Evolutionary conservation across 192 early-diverging fungal species (phyloP).

Genomic region (Geosiphon pyriformis): DNA sequence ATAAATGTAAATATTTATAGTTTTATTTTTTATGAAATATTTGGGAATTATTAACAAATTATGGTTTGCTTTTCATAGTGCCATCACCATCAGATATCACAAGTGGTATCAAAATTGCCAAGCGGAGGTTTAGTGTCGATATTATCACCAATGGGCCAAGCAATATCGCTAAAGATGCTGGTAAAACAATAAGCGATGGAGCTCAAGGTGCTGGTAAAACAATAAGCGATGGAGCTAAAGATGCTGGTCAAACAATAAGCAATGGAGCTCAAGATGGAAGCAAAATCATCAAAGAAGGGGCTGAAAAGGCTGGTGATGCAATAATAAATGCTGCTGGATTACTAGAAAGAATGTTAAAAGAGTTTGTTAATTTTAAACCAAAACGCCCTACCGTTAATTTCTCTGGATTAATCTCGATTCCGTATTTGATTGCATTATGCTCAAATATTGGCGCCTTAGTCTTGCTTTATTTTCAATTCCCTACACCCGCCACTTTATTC

Average conservation of each 20-base stretch:
- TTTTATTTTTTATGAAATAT: not conserved
- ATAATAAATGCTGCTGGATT: not conserved
- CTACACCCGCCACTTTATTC: not conserved
- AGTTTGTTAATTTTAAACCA: slow-evolving; percentile 6
- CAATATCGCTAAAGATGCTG: not conserved
- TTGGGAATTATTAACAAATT: not conserved
- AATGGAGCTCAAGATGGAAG: not conserved
- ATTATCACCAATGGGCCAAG: not conserved
- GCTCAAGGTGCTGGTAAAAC: not conserved
- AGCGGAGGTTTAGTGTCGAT: not conserved
- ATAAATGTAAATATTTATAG: slow-evolving; percentile 16
- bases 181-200: not conserved
- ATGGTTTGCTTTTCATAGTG: not conserved
- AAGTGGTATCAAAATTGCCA: too few relatives aligned
- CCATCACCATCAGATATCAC: slow-evolving; percentile 7
- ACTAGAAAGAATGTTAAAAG: not conserved
- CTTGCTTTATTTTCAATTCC: slow-evolving; percentile 9
- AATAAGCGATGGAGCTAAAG: not conserved
- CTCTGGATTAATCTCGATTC: slow-evolving; percentile 5
- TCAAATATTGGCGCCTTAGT: not conserved
- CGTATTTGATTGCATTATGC: not conserved
- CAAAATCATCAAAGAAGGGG: not conserved
- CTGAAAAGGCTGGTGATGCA: not conserved
- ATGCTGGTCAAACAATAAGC: not conserved
- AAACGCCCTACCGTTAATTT: not conserved